phyloP scores from a whole-genome alignment of 2,329 filamentous ascomycete species.

The Tolypocladium ophioglossoides region DNA sequence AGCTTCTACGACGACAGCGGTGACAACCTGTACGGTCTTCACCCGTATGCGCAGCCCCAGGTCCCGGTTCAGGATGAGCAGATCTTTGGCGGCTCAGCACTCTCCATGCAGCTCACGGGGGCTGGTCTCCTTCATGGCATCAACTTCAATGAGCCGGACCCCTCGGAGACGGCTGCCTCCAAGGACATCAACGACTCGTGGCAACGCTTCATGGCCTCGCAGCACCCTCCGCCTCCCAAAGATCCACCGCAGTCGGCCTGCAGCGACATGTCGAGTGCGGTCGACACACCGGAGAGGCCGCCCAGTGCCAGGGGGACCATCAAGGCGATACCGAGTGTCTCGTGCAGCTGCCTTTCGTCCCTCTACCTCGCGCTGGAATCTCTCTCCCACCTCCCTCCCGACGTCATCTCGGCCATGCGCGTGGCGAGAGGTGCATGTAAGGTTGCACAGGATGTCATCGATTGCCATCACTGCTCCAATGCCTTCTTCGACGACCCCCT shows the following conservation, averaged over 20 bases:
- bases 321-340: constrained; percentile 16
- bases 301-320: constrained; percentile 2
- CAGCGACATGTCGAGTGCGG: constrained; percentile 11
- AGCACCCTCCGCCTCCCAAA: constrained; percentile 8
- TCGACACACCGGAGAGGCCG: constrained; percentile 7
- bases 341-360: constrained; percentile 37
- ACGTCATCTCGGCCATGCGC: constrained; percentile 35
- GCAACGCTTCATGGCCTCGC: constrained; percentile 13
- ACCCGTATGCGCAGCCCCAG: constrained; percentile 4
- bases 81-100: neutral
- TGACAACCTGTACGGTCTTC: constrained; percentile 4
- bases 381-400: constrained; percentile 33
- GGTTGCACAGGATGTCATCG: constrained; percentile 38
- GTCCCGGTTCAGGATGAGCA: constrained; percentile 6
- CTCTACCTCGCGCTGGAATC: constrained; percentile 41
- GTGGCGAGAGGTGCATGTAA: constrained; percentile 36
- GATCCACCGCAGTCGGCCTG: constrained; percentile 11
- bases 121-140: constrained; percentile 19
- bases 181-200: constrained; percentile 17
- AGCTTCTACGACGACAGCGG: constrained; percentile 10
- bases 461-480: constrained; percentile 38
- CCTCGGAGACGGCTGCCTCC: constrained; percentile 13
- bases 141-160: constrained; percentile 20
- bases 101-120: constrained; percentile 11
- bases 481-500: constrained; percentile 22